A percentile compares a stretch with the other conserved stretches of the same genome.
Evolutionary conservation across 768 basidiomycete genomes (phyloP).

Genomic region (Russula foetens): DNA sequence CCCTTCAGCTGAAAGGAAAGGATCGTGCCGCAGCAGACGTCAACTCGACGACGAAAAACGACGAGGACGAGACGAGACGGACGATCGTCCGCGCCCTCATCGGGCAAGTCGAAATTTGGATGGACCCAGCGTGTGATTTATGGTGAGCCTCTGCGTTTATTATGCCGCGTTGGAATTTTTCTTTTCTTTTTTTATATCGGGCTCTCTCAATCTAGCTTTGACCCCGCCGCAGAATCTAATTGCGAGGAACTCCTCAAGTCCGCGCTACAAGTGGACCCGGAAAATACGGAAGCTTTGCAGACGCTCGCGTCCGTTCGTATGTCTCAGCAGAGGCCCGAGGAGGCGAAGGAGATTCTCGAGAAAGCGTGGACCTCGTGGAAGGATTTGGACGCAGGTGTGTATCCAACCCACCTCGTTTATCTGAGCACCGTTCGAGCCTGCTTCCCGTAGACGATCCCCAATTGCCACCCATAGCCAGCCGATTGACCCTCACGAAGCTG

Average conservation of each 20-base stretch:
- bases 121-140: constrained; percentile 83
- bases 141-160: constrained; percentile 45
- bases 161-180: neutral
- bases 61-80: constrained; percentile 51
- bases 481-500: constrained; percentile 68
- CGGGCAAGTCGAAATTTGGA: constrained; percentile 93
- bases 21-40: constrained; percentile 42
- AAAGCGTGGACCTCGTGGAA: constrained; percentile 64
- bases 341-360: constrained; percentile 64
- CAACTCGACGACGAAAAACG: constrained; percentile 29
- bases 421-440: neutral
- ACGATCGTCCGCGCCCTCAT: constrained; percentile 75
- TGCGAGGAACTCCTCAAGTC: constrained; percentile 69
- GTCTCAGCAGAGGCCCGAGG: constrained; percentile 78
- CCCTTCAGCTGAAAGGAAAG: constrained; percentile 67
- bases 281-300: constrained; percentile 73
- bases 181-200: neutral
- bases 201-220: constrained; percentile 44
- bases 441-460: constrained; percentile 49
- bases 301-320: constrained; percentile 79
- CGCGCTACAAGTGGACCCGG: constrained; percentile 68
- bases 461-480: constrained; percentile 62
- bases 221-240: constrained; percentile 69
- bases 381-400: constrained; percentile 51
- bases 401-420: neutral